Evolutionary conservation across 2,329 filamentous ascomycete genomes (phyloP), one percentile per base, ranked within the genome.

Genomic region (Cladophialophora psammophila): DNA sequence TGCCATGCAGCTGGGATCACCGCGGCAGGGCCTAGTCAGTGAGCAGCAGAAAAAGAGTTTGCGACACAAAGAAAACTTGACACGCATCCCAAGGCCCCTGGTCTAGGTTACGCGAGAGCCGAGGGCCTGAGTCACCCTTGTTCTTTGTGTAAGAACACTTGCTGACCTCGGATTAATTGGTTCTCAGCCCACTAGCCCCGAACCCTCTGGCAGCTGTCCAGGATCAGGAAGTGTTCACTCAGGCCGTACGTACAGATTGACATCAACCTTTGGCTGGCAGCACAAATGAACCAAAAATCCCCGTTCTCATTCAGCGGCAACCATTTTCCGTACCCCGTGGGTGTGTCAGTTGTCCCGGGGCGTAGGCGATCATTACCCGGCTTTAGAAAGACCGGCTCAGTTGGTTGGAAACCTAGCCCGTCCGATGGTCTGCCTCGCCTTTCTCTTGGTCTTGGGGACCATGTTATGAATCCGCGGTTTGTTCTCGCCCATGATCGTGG

Each of bases 101-200:
- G 40, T 26, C 45, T 50, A 50, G 45, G 45, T 50, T 50, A 50
- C 45, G 45, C 45, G 45, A 50, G 45, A 20, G 18, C 45, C 45
- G 45, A 50, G 45, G 45, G 20, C 8, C 45, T 12, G 45, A 42
- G 18, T 26, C 18, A 50, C 20, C 18, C 20, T 50, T 18, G 45
- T 26, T 50, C 18, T 6, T 42, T 50, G 18, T 26, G 20, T 1
- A 50, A 50, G 45, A 50, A 50, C 10, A 9, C 45, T 48, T 8
- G 45, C 45, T 12, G 45, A 50, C 45, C 20, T 50, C 45, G 45
- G 45, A 50, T 50, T 12, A 26, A 18, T 48, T 50, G 40, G n/a
- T 45, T 45, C 18, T 50, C 45, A 26, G 10, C 45, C n/a, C n/a
- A n/a, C n/a, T n/a, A n/a, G n/a, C n/a, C 45, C 45, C 26, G 3